Conservation (phyloP, 164 flowering plant species). For the Platanus orientalis region DNA sequence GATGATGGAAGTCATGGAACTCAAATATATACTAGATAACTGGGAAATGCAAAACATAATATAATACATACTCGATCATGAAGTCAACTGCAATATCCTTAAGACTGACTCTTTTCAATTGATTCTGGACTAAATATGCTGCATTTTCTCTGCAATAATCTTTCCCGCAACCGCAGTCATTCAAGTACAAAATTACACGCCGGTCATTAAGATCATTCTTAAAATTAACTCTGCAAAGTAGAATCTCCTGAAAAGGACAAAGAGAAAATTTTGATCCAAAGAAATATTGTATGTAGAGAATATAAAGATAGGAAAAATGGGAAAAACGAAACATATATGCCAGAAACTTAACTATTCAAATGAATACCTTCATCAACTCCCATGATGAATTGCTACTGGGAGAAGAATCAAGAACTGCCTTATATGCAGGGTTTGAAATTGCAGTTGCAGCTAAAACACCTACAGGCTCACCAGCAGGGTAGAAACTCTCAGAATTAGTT, state of each 20-base stretch:
- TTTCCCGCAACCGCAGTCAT: constrained; percentile 70
- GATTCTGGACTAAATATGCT: constrained; percentile 56
- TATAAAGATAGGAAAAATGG: not conserved
- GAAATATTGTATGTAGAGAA: not conserved
- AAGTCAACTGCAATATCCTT: constrained; percentile 58
- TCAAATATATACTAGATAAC: not conserved
- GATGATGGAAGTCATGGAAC: not conserved
- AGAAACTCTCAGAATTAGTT: constrained; percentile 22
- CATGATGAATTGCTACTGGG: constrained; percentile 84
- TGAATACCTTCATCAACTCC: constrained; percentile 88
- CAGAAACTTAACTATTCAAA: not conserved
- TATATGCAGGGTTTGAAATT: constrained; percentile 93
- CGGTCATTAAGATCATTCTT: constrained; percentile 61
- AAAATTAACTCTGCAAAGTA: constrained; percentile 60
- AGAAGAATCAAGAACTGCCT: constrained; percentile 90
- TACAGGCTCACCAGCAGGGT: constrained; percentile 88
- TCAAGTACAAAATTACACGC: constrained; percentile 65
- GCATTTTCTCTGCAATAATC: constrained; percentile 71
- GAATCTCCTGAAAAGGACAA: constrained; percentile 62
- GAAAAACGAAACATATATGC: too few relatives aligned
- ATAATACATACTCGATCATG: constrained; percentile 61
- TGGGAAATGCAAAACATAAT: not conserved
- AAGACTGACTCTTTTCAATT: constrained; percentile 51
- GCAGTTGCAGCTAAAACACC: constrained; percentile 95
- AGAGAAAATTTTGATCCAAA: not conserved